phyloP scores from a whole-genome alignment of 805 yeast species.

The Candida wancherniae region DNA sequence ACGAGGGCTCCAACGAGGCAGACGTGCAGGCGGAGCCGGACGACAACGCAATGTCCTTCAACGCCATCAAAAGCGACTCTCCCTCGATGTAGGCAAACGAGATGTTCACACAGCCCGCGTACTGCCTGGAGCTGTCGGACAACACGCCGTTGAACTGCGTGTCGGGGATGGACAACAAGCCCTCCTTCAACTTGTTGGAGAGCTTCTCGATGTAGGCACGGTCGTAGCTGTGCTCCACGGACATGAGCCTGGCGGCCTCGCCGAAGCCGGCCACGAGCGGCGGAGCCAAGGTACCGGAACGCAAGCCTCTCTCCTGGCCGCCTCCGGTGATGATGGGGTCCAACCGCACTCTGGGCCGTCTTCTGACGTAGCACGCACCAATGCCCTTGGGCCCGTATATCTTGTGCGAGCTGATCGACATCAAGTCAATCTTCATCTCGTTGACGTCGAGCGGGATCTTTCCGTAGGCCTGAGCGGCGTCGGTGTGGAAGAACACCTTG shows the following conservation, averaged over 20 bases:
- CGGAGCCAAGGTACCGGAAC: constrained; percentile 97
- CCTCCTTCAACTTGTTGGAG: constrained; percentile 66
- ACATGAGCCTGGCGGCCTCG: constrained; percentile 88
- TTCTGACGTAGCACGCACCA: constrained; percentile 91
- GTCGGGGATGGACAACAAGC: constrained; percentile 77
- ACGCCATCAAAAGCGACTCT: constrained; percentile 94
- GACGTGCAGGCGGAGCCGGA: constrained; percentile 99
- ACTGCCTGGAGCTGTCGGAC: constrained; percentile 42
- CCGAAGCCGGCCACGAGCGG: constrained; percentile 95
- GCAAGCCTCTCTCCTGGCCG: constrained; percentile 97
- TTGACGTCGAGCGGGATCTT: constrained; percentile 91
- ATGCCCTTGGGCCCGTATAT: constrained; percentile 97
- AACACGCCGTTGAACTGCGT: constrained; percentile 87
- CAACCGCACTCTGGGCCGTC: constrained; percentile 96
- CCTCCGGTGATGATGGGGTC: constrained; percentile 96
- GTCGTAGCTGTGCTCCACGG: constrained; percentile 70
- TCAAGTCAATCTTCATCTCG: constrained; percentile 83
- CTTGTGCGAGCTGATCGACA: constrained; percentile 94
- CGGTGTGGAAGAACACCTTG: constrained; percentile 95
- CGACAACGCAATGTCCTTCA: constrained; percentile 91
- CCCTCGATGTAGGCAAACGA: constrained; percentile 98
- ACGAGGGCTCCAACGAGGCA: constrained; percentile 95
- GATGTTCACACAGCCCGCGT: constrained; percentile 92
- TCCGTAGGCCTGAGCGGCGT: constrained; percentile 96
- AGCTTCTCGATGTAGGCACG: constrained; percentile 61